Base-by-base conservation (phyloP, 108 stramenopile species). In the Skeletonema grethae region DNA sequence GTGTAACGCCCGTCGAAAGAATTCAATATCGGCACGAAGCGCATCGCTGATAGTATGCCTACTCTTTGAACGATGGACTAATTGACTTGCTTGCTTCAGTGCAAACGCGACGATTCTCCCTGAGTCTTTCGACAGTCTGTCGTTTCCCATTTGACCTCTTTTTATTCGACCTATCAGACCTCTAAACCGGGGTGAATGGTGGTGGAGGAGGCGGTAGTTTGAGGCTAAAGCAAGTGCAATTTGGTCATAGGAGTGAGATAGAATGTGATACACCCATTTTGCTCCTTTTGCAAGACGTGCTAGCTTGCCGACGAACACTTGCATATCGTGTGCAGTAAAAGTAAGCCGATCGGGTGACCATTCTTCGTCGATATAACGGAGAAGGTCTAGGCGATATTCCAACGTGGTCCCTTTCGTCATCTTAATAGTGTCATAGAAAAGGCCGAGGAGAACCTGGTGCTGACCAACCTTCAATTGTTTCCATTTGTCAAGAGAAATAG, bases 221-320 rank as follows among this genome's bases (percentile, higher is more conserved):
- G 35, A 30, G 1, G 45, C 2, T 1, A 76, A 45, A 0, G 75
- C 75, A 16, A 55, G 24, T 12, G 67, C 57, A 9, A 76, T 69
- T 6, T 67, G 69, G 5, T 61, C 32, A n/a, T 75, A 75, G 15
- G 67, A 7, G 29, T 67, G 75, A 7, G 60, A 31, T 5, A 75
- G 20, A 0, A 75, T 39, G 59, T 75, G 64, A 31, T 55, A 75
- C 1, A 75, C 64, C 66, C 74, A 75, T 2, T 2, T 5, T 13
- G 57, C 55, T 7, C 64, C 74, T 22, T 75, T 66, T 1, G 56
- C 74, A 5, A 67, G 16, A 9, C 61, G 20, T 0, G 50, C 75
- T 3, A 76, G 36, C 25, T 31, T 76, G 7, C 8, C 38, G 7
- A 39, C 38, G 0, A 39, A 10, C 0, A 11, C 38, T 39, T 39